Conservation (phyloP, 305 asterid species). For the Andrographis paniculata region DNA sequence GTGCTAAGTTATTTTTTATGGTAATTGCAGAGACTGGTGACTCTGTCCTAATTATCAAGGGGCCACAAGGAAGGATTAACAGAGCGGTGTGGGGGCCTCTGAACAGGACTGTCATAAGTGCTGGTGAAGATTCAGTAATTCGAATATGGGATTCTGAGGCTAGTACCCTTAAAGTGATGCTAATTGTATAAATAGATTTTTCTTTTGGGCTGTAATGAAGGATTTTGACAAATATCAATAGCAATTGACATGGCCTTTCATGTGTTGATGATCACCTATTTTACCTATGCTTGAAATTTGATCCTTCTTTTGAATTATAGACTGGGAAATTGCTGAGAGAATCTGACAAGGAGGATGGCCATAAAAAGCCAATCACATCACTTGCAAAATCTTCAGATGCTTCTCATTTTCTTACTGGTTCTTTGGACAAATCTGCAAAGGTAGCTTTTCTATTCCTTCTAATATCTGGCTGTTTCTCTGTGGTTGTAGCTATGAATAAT, state of each 20-base stretch:
- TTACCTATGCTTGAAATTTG: background rate
- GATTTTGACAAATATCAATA: background rate
- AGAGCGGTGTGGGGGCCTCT: slow-evolving; percentile 96
- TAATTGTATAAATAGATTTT: background rate
- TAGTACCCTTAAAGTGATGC: slow-evolving; percentile 4
- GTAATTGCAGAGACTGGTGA: slow-evolving; percentile 52
- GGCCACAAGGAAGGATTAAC: slow-evolving; percentile 82
- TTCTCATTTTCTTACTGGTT: slow-evolving; percentile 80
- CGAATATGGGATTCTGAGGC: slow-evolving; percentile 98
- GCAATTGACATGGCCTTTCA: background rate
- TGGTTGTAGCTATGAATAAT: background rate
- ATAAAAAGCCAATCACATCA: slow-evolving; percentile 73
- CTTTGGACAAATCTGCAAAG: slow-evolving; percentile 90
- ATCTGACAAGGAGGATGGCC: slow-evolving; percentile 70
- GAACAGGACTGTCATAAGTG: slow-evolving; percentile 72
- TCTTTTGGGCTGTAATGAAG: background rate
- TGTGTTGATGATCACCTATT: background rate
- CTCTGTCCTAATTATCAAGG: slow-evolving; percentile 55
- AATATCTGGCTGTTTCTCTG: background rate
- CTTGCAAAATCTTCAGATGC: slow-evolving; percentile 61
- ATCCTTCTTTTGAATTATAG: slow-evolving; percentile 26
- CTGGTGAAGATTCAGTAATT: slow-evolving; percentile 73
- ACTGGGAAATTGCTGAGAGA: slow-evolving; percentile 66
- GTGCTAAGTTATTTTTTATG: slow-evolving; percentile 7
- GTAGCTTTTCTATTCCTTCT: slow-evolving; percentile 22